A percentile compares a stretch with the other conserved stretches of the same genome.
phyloP scores from a whole-genome alignment of 345 rosid species.

The Cardamine resedifolia region DNA sequence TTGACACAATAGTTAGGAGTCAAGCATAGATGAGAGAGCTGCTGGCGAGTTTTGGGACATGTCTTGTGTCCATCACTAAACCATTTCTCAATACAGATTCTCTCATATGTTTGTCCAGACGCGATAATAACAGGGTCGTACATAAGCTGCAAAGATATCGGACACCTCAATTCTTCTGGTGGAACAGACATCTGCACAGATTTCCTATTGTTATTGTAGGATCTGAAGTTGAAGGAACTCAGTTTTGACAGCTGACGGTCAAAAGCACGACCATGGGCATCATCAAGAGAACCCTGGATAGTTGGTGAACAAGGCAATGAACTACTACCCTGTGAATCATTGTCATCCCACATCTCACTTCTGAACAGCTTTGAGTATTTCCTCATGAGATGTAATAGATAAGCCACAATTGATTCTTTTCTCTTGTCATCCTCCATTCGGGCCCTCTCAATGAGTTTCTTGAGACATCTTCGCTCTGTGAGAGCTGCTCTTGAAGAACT shows the following conservation, averaged over 20 bases:
- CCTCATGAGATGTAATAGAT: slow-evolving; percentile 86
- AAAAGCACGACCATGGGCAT: slow-evolving; percentile 59
- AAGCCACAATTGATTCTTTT: slow-evolving; percentile 93
- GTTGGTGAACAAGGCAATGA: slow-evolving; percentile 93
- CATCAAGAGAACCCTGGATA: slow-evolving; percentile 58
- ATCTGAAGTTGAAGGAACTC: slow-evolving; percentile 78
- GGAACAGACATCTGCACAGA: slow-evolving; percentile 71
- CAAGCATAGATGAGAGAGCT: slow-evolving; percentile 74
- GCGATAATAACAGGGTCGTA: slow-evolving; percentile 90
- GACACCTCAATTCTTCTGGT: slow-evolving; percentile 96
- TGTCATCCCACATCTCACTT: slow-evolving; percentile 82
- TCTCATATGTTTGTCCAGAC: slow-evolving; percentile 98
- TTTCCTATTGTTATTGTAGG: slow-evolving; percentile 52
- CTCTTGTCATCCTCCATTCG: slow-evolving; percentile 93
- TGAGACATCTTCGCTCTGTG: slow-evolving; percentile 87
- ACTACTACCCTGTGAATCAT: slow-evolving; percentile 78
- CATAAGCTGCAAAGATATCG: slow-evolving; percentile 96
- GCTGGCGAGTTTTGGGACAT: slow-evolving; percentile 91
- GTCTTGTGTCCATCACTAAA: slow-evolving; percentile 86
- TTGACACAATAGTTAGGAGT: slow-evolving; percentile 95
- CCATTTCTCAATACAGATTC: slow-evolving; percentile 95
- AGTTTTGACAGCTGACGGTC: slow-evolving; percentile 79
- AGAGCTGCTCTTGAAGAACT: slow-evolving; percentile 90
- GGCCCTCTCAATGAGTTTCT: slow-evolving; percentile 90
- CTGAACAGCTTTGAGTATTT: slow-evolving; percentile 94